Conservation (phyloP, 768 basidiomycete species). For the Asterophora lycoperdoides region DNA sequence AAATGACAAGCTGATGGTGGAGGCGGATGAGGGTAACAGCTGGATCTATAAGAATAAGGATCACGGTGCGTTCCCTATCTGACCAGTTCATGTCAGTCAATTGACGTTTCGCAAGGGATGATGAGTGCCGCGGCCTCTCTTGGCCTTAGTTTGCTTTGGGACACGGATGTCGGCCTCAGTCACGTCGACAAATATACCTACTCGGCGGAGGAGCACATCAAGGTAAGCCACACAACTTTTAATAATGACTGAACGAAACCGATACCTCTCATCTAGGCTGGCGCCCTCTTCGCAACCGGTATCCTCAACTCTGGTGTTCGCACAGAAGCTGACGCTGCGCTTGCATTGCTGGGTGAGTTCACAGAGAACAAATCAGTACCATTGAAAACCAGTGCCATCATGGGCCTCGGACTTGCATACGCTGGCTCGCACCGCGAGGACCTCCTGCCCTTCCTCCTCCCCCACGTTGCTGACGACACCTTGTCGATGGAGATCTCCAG, state of each 20-base stretch:
- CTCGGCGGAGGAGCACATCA: slow-evolving; percentile 93
- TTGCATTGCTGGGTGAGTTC: slow-evolving; percentile 87
- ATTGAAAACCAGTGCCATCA: slow-evolving; percentile 83
- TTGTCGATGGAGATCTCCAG: slow-evolving; percentile 87
- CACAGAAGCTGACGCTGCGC: slow-evolving; percentile 89
- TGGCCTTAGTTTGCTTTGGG: slow-evolving; percentile 92
- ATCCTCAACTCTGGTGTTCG: slow-evolving; percentile 86
- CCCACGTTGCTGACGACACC: slow-evolving; percentile 75
- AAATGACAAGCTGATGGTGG: slow-evolving; percentile 98
- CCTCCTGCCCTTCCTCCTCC: slow-evolving; percentile 70
- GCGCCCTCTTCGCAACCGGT: slow-evolving; percentile 92
- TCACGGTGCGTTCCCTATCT: slow-evolving; percentile 56
- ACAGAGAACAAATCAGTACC: slow-evolving; percentile 82
- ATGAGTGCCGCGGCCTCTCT: slow-evolving; percentile 94
- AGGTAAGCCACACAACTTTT: slow-evolving; percentile 37
- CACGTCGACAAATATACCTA: slow-evolving; percentile 98
- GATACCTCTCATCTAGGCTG: slow-evolving; percentile 49
- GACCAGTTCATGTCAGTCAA: background rate
- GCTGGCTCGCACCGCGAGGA: slow-evolving; percentile 92
- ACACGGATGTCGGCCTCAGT: slow-evolving; percentile 88
- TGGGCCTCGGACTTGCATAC: slow-evolving; percentile 92
- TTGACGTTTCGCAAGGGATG: slow-evolving; percentile 59
- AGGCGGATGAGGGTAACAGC: slow-evolving; percentile 91
- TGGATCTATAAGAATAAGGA: slow-evolving; percentile 99
- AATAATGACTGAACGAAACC: background rate